These are phyloP conservation scores for Scheffersomyces illinoinensis DNA, from an alignment of 1,139 yeast species.

Conservation along the genomic window DNA sequence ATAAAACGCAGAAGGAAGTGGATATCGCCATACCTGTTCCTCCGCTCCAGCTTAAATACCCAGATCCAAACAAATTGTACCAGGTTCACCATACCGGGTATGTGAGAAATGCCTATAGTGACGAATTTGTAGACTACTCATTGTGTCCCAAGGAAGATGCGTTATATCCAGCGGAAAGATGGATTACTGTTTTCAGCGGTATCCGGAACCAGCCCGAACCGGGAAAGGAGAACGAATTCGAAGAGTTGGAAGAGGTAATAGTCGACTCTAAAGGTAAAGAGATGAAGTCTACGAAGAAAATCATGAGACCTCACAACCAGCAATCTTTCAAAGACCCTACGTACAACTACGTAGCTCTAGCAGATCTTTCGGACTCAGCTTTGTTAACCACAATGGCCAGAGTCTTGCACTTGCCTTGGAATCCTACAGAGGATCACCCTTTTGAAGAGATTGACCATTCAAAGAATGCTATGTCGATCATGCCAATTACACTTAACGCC, in stretches of 20 bases:
- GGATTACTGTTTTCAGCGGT: conserved; percentile 46
- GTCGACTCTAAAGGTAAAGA: not conserved
- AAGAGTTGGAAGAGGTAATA: conserved; percentile 1
- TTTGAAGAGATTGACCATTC: conserved; percentile 33
- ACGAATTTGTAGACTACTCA: conserved; percentile 35
- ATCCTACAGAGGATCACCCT: conserved; percentile 37
- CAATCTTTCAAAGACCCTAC: conserved; percentile 30
- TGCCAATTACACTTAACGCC: conserved; percentile 37
- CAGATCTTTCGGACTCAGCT: conserved; percentile 42
- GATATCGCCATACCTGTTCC: conserved; percentile 16
- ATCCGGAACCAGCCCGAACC: conserved; percentile 23
- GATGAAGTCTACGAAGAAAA: not conserved
- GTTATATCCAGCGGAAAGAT: conserved; percentile 35
- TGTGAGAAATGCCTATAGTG: conserved; percentile 40
- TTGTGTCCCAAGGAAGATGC: conserved; percentile 37
- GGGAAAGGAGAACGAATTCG: conserved; percentile 6
- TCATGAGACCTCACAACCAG: conserved; percentile 7
- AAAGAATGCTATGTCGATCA: conserved; percentile 33
- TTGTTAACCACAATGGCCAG: conserved; percentile 46
- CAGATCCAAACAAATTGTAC: conserved; percentile 29
- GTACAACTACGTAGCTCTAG: conserved; percentile 40
- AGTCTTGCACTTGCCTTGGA: conserved; percentile 46
- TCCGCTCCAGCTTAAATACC: conserved; percentile 23
- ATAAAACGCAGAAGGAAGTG: not conserved
- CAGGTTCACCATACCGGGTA: conserved; percentile 40